Percentiles rank a stretch among this genome's conserved stretches.
phyloP scores from a whole-genome alignment of 139 green algal genomes.

The Haematococcus sp. region DNA sequence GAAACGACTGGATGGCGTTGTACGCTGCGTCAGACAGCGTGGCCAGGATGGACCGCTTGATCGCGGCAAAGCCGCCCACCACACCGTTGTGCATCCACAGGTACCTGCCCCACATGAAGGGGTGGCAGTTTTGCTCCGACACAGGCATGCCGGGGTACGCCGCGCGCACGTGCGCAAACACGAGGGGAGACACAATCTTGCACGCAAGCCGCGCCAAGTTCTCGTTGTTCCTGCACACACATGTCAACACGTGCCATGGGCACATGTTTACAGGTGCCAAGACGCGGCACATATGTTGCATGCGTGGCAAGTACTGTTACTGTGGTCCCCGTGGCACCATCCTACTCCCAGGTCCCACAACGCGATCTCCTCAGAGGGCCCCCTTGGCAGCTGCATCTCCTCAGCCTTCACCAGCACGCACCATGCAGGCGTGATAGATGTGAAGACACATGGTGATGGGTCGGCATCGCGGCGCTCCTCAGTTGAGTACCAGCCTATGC shows the following conservation, averaged over 20 bases:
- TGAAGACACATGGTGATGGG: conserved; percentile 87
- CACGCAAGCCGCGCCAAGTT: conserved; percentile 86
- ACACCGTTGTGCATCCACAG: conserved; percentile 98
- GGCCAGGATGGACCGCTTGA: conserved; percentile 76
- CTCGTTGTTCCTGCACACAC: conserved; percentile 87
- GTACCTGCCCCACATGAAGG: conserved; percentile 84
- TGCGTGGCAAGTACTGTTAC: background rate
- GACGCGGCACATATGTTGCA: background rate
- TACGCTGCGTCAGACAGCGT: conserved; percentile 85
- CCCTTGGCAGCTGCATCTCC: too few relatives aligned
- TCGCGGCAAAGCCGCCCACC: conserved; percentile 79
- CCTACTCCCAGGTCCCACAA: background rate
- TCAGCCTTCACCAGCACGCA: too few relatives aligned
- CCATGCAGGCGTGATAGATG: conserved; percentile 86
- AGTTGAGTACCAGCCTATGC: conserved; percentile 83
- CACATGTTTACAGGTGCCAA: too few relatives aligned
- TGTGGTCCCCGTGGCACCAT: background rate
- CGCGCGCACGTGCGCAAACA: conserved; percentile 94
- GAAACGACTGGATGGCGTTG: conserved; percentile 85
- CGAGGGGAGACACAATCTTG: conserved; percentile 84
- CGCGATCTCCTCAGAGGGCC: too few relatives aligned
- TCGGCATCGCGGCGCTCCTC: conserved; percentile 48
- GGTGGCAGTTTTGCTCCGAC: conserved; percentile 90
- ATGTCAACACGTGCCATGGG: conserved; percentile 3
- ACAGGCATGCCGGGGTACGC: conserved; percentile 95